Percentiles rank a stretch among this genome's conserved stretches.
Evolutionary conservation across 306 rosid genomes (phyloP).

Genomic region (Pyrus pyrifolia): DNA sequence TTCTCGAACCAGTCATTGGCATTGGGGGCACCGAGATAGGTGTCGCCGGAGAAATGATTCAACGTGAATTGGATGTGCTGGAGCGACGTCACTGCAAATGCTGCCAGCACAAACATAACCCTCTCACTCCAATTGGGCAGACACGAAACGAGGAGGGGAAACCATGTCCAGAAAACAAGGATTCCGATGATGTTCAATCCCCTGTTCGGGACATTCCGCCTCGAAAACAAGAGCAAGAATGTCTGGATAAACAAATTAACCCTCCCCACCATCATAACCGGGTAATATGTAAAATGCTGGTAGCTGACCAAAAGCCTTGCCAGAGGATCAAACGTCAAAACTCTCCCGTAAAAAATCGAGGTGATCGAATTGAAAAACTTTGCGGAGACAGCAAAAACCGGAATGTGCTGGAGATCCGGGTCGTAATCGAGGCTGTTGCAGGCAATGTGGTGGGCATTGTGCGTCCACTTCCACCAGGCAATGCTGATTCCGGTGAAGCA

Average conservation of each 20-base stretch:
- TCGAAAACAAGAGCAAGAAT: conserved; percentile 20
- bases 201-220: conserved; percentile 14
- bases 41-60: conserved; percentile 46
- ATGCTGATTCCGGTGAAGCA: conserved; percentile 35
- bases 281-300: conserved; percentile 34
- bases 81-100: conserved; percentile 29
- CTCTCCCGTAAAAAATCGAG: conserved; percentile 27
- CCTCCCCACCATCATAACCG: conserved; percentile 32
- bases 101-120: conserved; percentile 23
- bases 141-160: conserved; percentile 24
- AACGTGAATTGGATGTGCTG: conserved; percentile 44
- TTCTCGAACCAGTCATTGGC: conserved; percentile 47
- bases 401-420: conserved; percentile 38
- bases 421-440: conserved; percentile 36
- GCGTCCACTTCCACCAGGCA: conserved; percentile 51
- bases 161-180: conserved; percentile 34
- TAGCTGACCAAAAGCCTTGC: conserved; percentile 28
- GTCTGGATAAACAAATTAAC: conserved; percentile 31
- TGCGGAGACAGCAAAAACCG: conserved; percentile 24
- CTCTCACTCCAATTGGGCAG: conserved; percentile 29
- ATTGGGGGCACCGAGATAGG: conserved; percentile 30
- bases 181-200: conserved; percentile 25
- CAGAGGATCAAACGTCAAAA: conserved; percentile 19
- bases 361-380: conserved; percentile 15
- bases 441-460: conserved; percentile 36